Conservation (phyloP, 768 basidiomycete species). For the Macrolepiota dolichaula region DNA sequence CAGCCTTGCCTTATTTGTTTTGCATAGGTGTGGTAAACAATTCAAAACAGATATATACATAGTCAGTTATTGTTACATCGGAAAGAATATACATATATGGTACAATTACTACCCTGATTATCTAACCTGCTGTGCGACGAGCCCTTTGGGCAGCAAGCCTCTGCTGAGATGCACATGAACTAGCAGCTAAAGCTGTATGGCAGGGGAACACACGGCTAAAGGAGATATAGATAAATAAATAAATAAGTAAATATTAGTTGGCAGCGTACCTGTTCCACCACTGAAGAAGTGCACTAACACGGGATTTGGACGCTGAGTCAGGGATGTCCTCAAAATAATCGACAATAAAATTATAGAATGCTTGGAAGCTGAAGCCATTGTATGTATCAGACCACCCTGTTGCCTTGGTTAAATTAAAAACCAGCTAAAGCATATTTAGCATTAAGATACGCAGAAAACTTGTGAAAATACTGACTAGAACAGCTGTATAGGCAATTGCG, state of each 20-base stretch:
- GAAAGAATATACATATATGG: too few relatives aligned
- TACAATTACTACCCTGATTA: too few relatives aligned
- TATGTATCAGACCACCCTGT: slow-evolving; percentile 16
- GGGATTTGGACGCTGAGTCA: not conserved
- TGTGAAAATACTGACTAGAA: slow-evolving; percentile 17
- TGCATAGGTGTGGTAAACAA: too few relatives aligned
- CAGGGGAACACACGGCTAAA: not conserved
- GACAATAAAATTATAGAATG: slow-evolving; percentile 21
- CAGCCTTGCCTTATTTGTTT: too few relatives aligned
- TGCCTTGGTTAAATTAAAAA: slow-evolving; percentile 18
- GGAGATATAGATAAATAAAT: not conserved
- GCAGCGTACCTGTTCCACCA: not conserved
- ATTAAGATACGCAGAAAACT: not conserved
- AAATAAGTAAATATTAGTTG: not conserved
- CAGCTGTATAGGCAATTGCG: slow-evolving; percentile 26
- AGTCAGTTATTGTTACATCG: too few relatives aligned
- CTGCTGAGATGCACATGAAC: not conserved
- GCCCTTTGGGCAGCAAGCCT: not conserved
- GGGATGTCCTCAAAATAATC: slow-evolving; percentile 21
- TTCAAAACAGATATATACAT: too few relatives aligned
- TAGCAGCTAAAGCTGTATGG: not conserved
- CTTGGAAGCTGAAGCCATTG: slow-evolving; percentile 18
- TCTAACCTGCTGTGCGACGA: not conserved
- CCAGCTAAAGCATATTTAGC: slow-evolving; percentile 14
- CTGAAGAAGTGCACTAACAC: not conserved